Conservation (phyloP, 352 stramenopile species). For the Globisporangium splendens region DNA sequence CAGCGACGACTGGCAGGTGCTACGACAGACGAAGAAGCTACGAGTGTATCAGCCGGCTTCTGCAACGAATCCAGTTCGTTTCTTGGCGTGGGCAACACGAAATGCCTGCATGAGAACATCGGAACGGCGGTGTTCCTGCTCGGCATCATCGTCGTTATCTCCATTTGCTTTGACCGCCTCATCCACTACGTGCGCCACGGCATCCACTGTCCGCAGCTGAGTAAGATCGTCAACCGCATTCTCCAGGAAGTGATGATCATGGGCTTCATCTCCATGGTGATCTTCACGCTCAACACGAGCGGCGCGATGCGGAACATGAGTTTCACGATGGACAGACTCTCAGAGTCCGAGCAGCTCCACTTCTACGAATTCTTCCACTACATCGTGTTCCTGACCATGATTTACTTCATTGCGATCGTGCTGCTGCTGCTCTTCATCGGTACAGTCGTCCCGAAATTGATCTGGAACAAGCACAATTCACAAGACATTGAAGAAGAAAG, state of each 20-base stretch:
- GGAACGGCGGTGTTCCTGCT: conserved; percentile 71
- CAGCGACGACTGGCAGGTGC: not conserved
- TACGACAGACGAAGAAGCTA: too few relatives aligned
- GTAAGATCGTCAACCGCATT: conserved; percentile 80
- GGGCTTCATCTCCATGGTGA: conserved; percentile 86
- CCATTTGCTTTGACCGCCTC: conserved; percentile 53
- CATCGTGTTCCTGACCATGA: conserved; percentile 86
- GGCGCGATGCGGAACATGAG: conserved; percentile 50
- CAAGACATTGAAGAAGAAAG: conserved; percentile 13
- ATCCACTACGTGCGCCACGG: conserved; percentile 43
- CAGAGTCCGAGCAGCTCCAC: conserved; percentile 62
- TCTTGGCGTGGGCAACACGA: conserved; percentile 74
- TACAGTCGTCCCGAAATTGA: conserved; percentile 75
- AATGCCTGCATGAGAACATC: conserved; percentile 75
- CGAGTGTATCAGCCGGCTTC: not conserved
- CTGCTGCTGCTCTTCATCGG: conserved; percentile 79
- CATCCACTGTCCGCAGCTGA: conserved; percentile 77
- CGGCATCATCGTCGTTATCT: conserved; percentile 72
- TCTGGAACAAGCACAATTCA: conserved; percentile 55
- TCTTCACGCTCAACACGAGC: conserved; percentile 86
- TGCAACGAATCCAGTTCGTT: conserved; percentile 64
- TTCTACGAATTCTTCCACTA: conserved; percentile 92
- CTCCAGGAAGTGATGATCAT: conserved; percentile 89
- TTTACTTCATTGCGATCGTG: conserved; percentile 88
- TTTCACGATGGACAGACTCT: conserved; percentile 45